A percentile compares a stretch with the other conserved stretches of the same genome.
Evolutionary conservation across 108 stramenopile genomes (phyloP).

Genomic region (Cyclostephanos tholiformis): DNA sequence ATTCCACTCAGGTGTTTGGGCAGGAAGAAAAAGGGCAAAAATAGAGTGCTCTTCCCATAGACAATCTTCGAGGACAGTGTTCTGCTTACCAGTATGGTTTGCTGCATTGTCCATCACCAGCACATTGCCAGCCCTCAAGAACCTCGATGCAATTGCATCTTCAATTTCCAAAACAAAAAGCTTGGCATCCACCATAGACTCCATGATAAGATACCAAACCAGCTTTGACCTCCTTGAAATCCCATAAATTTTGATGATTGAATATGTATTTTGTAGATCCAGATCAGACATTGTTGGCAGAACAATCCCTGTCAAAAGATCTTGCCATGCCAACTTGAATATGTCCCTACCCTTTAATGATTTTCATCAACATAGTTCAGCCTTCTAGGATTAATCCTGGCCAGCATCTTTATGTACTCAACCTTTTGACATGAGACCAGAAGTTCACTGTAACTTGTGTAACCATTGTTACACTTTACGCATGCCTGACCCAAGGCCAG

Average conservation of each 20-base stretch:
- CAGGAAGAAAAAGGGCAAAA: too few relatives aligned
- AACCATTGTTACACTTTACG: too few relatives aligned
- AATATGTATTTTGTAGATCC: slow-evolving; percentile 6
- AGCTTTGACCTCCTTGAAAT: background rate
- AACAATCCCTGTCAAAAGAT: background rate
- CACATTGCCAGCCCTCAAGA: background rate
- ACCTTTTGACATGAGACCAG: too few relatives aligned
- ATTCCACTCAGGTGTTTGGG: background rate
- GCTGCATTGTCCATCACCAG: background rate
- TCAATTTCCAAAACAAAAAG: background rate
- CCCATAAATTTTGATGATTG: background rate
- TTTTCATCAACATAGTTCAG: too few relatives aligned
- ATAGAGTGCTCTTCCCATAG: background rate
- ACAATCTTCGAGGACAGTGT: background rate
- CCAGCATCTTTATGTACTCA: too few relatives aligned
- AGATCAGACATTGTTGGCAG: background rate
- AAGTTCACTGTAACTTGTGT: too few relatives aligned
- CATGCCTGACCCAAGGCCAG: too few relatives aligned
- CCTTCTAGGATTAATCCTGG: too few relatives aligned
- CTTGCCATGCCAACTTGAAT: background rate
- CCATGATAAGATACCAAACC: background rate
- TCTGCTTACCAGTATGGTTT: background rate
- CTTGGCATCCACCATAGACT: background rate
- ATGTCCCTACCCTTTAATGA: too few relatives aligned
- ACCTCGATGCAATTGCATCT: background rate